A percentile compares a stretch with the other conserved stretches of the same genome.
Conservation (phyloP, 192 early-diverging fungal species). For the Haplosporangium gracile region DNA sequence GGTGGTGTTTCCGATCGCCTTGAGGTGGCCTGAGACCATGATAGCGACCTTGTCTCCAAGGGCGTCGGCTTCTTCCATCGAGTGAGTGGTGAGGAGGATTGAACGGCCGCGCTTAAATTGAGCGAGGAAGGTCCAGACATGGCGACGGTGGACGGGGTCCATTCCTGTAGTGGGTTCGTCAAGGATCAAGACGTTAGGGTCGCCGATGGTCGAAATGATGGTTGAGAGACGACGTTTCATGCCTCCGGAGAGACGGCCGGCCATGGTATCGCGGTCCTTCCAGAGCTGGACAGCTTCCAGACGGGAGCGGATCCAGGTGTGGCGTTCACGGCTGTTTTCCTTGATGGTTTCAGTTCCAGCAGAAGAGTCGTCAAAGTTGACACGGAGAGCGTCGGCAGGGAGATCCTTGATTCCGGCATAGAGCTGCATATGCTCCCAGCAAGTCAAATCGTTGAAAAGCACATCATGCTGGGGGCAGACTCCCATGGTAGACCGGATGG, state of each 20-base stretch:
- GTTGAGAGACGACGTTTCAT: constrained; percentile 82
- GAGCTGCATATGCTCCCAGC: constrained; percentile 79
- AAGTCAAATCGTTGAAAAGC: constrained; percentile 81
- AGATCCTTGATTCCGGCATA: constrained; percentile 86
- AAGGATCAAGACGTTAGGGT: constrained; percentile 69
- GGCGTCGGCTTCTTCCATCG: constrained; percentile 80
- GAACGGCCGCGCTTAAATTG: constrained; percentile 80
- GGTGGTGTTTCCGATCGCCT: constrained; percentile 72
- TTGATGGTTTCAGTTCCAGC: constrained; percentile 59
- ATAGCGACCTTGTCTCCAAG: constrained; percentile 73
- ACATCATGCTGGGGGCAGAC: constrained; percentile 86
- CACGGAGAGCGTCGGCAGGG: constrained; percentile 41
- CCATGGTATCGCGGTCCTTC: constrained; percentile 72
- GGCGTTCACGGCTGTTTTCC: constrained; percentile 60
- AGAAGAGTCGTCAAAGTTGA: constrained; percentile 8
- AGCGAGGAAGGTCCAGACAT: constrained; percentile 83
- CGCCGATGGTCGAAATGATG: constrained; percentile 82
- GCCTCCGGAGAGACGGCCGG: constrained; percentile 77
- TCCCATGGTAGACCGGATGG: constrained; percentile 78
- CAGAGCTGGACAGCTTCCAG: constrained; percentile 76
- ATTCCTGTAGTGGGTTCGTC: constrained; percentile 77
- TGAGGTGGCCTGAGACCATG: constrained; percentile 72
- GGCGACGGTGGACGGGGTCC: constrained; percentile 86
- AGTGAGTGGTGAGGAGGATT: constrained; percentile 80
- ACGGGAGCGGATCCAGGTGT: constrained; percentile 54